Base-by-base conservation (phyloP, 2,329 filamentous ascomycete genomes). In the Coniella vitis region DNA sequence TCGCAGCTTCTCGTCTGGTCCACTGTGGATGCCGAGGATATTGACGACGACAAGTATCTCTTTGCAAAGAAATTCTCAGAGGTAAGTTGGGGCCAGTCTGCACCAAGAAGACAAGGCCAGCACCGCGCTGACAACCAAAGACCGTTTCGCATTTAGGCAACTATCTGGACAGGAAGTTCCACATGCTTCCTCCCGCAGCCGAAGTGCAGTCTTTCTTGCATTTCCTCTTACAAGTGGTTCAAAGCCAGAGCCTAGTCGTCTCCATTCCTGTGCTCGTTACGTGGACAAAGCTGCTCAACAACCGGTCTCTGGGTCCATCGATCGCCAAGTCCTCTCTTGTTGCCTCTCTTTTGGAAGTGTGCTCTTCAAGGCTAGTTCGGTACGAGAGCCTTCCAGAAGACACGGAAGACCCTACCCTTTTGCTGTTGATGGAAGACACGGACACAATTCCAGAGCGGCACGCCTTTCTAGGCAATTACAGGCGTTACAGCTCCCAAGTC, bases 41-140 rank as follows among this genome's bases (percentile, higher is more conserved):
- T 95, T 51, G 87, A 96, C 56, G 89, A 95, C 60, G 84, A 90
- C 60, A 94, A 90, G 63, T 97, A 98, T 63, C 82, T 88, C 48
- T 82, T 96, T 57, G 83, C 87, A 36, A 97, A 97, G 70, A 96
- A 95, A 66, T 80, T 97, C 40, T 90, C 90, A 1, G 93, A 98
- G 78, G 87, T 90, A 74, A 56, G 25, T 29, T 29, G 10, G 25
- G 25, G 25, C 69, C 17, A 4, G 25, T 35, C 34, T 16, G 35
- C 20, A 17, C 40, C 49, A 31, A 45, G 9, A n/a, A 22, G 16
- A 39, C 8, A 20, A 8, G 45, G n/a, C n/a, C n/a, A 14, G 31
- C 7, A 10, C 10, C 25, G 20, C 45, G 21, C 52, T 59, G n/a
- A 58, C 42, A 21, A 12, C 36, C 17, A 40, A 55, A 93, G 87